phyloP scores from a whole-genome alignment of 257 asterid genomes.

The Jacaranda copaia region DNA sequence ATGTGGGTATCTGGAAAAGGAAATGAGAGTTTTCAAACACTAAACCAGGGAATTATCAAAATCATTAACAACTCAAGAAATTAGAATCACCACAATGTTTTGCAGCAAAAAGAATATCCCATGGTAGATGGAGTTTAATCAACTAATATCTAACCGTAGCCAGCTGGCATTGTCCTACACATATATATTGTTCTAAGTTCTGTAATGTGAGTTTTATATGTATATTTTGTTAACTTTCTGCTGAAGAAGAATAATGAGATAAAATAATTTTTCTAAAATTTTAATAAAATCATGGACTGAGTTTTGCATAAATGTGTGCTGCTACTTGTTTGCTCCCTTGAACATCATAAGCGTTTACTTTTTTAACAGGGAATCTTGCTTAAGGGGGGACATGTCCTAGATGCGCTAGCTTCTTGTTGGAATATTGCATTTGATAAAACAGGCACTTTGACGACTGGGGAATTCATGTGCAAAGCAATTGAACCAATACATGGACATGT shows the following conservation, averaged over 20 bases:
- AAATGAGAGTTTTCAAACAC: conserved; percentile 5
- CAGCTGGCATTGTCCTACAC: conserved; percentile 8
- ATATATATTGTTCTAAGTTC: conserved; percentile 22
- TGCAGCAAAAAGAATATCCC: neutral
- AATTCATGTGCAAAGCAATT: conserved; percentile 96
- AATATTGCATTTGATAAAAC: conserved; percentile 98
- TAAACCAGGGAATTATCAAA: neutral
- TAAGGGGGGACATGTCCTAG: conserved; percentile 94
- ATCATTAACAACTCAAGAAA: conserved; percentile 7
- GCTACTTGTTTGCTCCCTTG: neutral
- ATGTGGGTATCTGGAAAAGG: neutral
- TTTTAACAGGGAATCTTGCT: conserved; percentile 88
- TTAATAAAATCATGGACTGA: neutral
- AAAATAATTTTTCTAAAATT: conserved; percentile 4
- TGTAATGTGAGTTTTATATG: conserved; percentile 6
- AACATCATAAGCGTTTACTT: conserved; percentile 27
- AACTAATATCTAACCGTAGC: conserved; percentile 19
- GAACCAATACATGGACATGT: conserved; percentile 97
- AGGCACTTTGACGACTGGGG: conserved; percentile 97
- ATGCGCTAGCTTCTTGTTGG: conserved; percentile 95
- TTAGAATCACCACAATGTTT: neutral
- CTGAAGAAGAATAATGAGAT: conserved; percentile 2
- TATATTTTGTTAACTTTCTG: neutral
- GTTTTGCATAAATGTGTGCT: neutral
- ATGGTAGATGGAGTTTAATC: conserved; percentile 17